These are phyloP conservation scores for Nicotiana obtusifolia DNA, from an alignment of 257 asterid species.

Conservation along the genomic window DNA sequence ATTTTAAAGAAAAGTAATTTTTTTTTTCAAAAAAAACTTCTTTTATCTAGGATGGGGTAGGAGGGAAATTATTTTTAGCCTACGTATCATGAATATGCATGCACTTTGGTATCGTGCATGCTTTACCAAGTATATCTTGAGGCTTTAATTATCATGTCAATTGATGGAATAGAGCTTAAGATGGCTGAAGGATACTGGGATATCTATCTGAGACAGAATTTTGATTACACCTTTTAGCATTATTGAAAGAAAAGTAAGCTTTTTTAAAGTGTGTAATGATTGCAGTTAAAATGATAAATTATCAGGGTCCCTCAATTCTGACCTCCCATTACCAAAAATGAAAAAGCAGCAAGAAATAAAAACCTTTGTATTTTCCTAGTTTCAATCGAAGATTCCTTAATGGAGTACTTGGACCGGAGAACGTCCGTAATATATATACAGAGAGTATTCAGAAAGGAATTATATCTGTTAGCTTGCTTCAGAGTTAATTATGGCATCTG, in stretches of 20 bases:
- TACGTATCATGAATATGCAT: slow-evolving; percentile 44
- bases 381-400: neutral
- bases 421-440: too few relatives aligned
- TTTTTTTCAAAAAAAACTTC: neutral
- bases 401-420: too few relatives aligned
- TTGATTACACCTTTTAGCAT: neutral
- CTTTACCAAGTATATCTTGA: neutral
- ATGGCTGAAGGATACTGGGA: neutral
- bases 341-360: neutral
- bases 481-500: too few relatives aligned
- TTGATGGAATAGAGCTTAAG: neutral
- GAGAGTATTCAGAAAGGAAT: too few relatives aligned
- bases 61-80: neutral
- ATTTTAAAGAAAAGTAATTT: too few relatives aligned
- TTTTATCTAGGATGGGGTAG: neutral
- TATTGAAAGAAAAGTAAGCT: neutral
- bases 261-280: neutral
- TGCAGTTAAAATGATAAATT: neutral
- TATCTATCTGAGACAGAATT: neutral
- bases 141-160: neutral
- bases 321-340: neutral
- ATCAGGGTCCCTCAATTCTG: neutral
- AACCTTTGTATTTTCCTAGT: neutral
- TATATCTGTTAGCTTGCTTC: too few relatives aligned
- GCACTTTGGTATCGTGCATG: slow-evolving; percentile 12